Evolutionary conservation across 371 early-diverging fungal genomes (phyloP), one percentile per base, ranked within the genome.

Genomic region (Mortierella sp.): DNA sequence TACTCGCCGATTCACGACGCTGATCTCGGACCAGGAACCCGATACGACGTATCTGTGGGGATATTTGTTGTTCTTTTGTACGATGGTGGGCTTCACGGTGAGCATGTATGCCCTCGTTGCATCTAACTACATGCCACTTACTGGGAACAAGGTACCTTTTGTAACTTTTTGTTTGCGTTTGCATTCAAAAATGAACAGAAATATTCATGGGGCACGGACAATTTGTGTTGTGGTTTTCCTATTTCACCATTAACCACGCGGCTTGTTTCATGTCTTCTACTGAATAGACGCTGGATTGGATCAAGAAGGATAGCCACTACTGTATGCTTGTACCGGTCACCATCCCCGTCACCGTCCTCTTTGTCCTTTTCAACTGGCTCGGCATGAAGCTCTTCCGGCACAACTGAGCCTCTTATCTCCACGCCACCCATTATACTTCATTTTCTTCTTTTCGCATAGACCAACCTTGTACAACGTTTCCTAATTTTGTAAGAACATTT

Each of bases 361-460:
- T 95, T 79, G 93, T 97, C n/a, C 88, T 97, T 43, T 95, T 95
- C 92, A 98, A 97, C 87, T 98, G 98, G 98, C 92, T 98, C 76
- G 98, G 98, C 38, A 95, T 98, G 95, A 98, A 98, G 90, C 95
- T 96, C 78, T 97, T 97, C 83, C 90, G 97, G 35, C 97, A 97
- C 77, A 97, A 96, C 76, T 95, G 88, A 85, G 29, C 18, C 35
- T 5, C 38, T 78, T 71, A 7, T 18, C 16, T 60, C 29, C 54
- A 29, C 5, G 11, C 21, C 16, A 16, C 8, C 51, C 35, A 18
- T 71, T 27, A 2, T 46, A 29, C 24, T 43, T 14, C 49, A 27
- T n/a, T 41, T 46, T 32, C 38, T 14, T 73, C 72, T 48, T 48
- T 21, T 51, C 51, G 5, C 21, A 51, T 51, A 51, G 51, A 51